Evolutionary conservation across 768 basidiomycete species (phyloP), one percentile per base, ranked within the genome.

Genomic region (Tricholoma bakamatsutake): DNA sequence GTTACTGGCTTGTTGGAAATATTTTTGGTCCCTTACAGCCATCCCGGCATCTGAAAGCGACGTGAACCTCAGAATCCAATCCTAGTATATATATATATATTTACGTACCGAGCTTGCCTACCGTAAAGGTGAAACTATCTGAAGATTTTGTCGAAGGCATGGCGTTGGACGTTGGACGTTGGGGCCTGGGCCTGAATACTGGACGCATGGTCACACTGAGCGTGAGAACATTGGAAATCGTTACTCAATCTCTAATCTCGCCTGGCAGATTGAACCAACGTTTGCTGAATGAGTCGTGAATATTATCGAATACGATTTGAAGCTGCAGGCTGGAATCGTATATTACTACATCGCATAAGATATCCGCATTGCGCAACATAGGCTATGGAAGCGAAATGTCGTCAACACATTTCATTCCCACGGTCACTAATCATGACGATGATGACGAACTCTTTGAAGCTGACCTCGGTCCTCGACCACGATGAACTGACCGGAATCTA

Each of bases 121-220:
- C 90, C 0, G 94, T 97, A 62, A 97, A 98, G 15, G 82, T 93
- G 66, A 90, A 91, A 69, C 84, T 87, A 43, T 90, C 89, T 56
- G 71, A 71, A 34, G 73, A 72, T 56, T 69, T 73, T 47, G 59
- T 55, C 48, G 65, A 57, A 42, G 64, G 55, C 67, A 72, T 72
- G 50, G 54, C 61, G 24, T 48, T 48, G 46, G 3, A 24, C 21
- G 21, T 24, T 24, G 21, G 3, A 24, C 21, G 21, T 24, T 24
- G 21, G 21, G 21, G n/a, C n/a, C n/a, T n/a, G n/a, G 11, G 40
- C 40, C 8, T 21, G 18, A 13, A 15, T n/a, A 13, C n/a, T n/a
- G 37, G 37, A 15, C 37, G 37, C n/a, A 6, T 39, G 9, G 4
- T 35, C 5, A n/a, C 37, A 42, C 2, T 2, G 40, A 42, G 17